Evolutionary conservation across 768 basidiomycete genomes (phyloP).

Genomic region (Daedalea quercina): DNA sequence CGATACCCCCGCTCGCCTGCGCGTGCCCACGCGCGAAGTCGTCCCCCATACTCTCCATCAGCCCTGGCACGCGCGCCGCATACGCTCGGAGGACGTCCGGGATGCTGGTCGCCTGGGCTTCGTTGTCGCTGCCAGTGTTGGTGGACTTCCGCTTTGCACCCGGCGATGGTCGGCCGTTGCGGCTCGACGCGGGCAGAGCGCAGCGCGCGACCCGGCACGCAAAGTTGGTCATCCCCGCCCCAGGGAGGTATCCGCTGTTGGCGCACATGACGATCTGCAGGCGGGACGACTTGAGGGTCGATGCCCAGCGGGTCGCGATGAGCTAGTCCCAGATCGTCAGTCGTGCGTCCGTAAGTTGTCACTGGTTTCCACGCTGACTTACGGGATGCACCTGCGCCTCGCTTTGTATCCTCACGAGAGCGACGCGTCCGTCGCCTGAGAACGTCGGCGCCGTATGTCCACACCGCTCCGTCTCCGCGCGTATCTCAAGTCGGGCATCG

Average conservation of each 20-base stretch:
- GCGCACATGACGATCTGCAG: slow-evolving; percentile 30
- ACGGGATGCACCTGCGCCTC: slow-evolving; percentile 35
- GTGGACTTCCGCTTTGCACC: neutral
- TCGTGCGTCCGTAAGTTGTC: no score
- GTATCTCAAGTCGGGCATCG: slow-evolving; percentile 30
- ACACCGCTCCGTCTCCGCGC: slow-evolving; percentile 29
- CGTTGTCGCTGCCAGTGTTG: neutral
- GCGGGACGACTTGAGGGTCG: slow-evolving; percentile 27
- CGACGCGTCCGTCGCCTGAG: slow-evolving; percentile 36
- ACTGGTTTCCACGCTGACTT: neutral
- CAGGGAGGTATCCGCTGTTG: slow-evolving; percentile 28
- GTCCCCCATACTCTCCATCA: slow-evolving; percentile 33
- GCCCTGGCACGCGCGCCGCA: slow-evolving; percentile 25
- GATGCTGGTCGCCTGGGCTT: slow-evolving; percentile 25
- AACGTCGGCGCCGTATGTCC: slow-evolving; percentile 32
- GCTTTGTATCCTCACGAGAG: slow-evolving; percentile 34
- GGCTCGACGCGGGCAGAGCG: slow-evolving; percentile 20
- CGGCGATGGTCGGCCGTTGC: neutral
- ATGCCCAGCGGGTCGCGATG: slow-evolving; percentile 41
- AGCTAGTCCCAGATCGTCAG: slow-evolving; percentile 24
- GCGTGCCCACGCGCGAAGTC: slow-evolving; percentile 39
- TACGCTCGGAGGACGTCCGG: slow-evolving; percentile 33
- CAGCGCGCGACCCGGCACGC: slow-evolving; percentile 35
- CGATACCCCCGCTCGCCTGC: slow-evolving; percentile 43
- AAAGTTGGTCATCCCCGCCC: slow-evolving; percentile 32